Base-by-base conservation (phyloP, 345 rosid genomes). In the Hibiscus syriacus region DNA sequence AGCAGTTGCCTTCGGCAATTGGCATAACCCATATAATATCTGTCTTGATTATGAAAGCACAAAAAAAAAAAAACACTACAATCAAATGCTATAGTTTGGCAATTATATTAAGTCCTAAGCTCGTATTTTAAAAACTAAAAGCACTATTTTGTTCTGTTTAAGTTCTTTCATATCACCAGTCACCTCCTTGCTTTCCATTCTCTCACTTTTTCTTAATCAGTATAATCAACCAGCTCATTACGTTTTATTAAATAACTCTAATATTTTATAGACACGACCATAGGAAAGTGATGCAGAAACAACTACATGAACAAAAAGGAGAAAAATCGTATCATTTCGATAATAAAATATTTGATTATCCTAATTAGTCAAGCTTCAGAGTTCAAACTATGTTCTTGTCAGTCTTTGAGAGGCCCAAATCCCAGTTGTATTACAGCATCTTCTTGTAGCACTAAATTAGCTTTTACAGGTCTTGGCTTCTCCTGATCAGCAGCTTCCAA, bases 251-350 rank as follows among this genome's bases (percentile, higher is more conserved):
- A 43, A 26, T 25, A 45, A 43, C 43, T 16, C 38, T 63, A 3
- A 23, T 41, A 23, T 41, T 22, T 23, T 62, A 6, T 62, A 14
- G 14, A 43, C 66, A n/a, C n/a, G n/a, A n/a, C n/a, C n/a, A n/a
- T n/a, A 34, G 4, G 25, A 59, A 8, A 60, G 2, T n/a, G 29
- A 29, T 19, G 65, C 48, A 19, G 9, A 55, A 55, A 55, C 34
- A 55, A 12, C 58, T 25, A 3, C 23, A 4, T 27, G 46, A 41
- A 14, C 46, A 43, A 26, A 87, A 79, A 75, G 96, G 4, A 64
- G 54, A 20, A 50, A 19, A 66, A 66, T 50, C 17, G 50, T 5
- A 29, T 13, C 2, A 32, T 38, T 34, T 29, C 26, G 46, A 62
- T 6, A 13, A 72, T 13, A 70, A n/a, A 48, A 27, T 69, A 73